Conservation (phyloP, 2,329 filamentous ascomycete species). For the Apiospora sp. region DNA sequence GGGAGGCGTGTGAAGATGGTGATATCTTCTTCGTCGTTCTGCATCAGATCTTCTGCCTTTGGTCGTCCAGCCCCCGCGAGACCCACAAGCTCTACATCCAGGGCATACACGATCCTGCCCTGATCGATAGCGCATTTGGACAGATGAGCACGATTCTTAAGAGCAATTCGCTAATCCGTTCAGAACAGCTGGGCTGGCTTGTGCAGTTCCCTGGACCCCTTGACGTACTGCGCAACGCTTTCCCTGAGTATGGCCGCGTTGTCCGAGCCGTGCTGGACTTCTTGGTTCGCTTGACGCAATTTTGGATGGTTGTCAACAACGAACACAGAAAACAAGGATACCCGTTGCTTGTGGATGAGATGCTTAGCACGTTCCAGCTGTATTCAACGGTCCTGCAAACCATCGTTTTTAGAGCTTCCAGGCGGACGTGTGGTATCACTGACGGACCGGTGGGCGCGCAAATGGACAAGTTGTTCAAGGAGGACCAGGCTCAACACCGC, state of each 20-base stretch:
- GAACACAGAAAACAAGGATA: slow-evolving; percentile 49
- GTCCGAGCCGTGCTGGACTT: slow-evolving; percentile 51
- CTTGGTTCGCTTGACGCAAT: slow-evolving; percentile 50
- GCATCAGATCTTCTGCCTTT: slow-evolving; percentile 71
- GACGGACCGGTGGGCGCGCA: slow-evolving; percentile 44
- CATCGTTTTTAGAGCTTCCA: slow-evolving; percentile 60
- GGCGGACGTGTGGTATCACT: slow-evolving; percentile 53
- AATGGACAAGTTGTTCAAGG: slow-evolving; percentile 47
- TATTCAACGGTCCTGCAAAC: slow-evolving; percentile 59
- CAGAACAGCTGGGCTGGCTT: slow-evolving; percentile 44
- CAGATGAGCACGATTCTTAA: slow-evolving; percentile 48
- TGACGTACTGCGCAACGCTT: slow-evolving; percentile 25
- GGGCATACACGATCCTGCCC: slow-evolving; percentile 30
- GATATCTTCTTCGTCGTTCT: slow-evolving; percentile 72
- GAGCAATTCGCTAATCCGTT: slow-evolving; percentile 45
- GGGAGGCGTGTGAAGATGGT: slow-evolving; percentile 59
- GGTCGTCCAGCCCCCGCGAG: slow-evolving; percentile 49
- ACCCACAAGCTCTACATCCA: slow-evolving; percentile 49
- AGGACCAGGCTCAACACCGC: slow-evolving; percentile 43
- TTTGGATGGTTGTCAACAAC: slow-evolving; percentile 48
- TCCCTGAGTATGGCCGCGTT: slow-evolving; percentile 31
- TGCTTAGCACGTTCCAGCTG: slow-evolving; percentile 56
- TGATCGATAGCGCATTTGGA: slow-evolving; percentile 45
- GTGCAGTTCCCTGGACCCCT: slow-evolving; percentile 45
- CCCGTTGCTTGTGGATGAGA: slow-evolving; percentile 65